Base-by-base conservation (phyloP, 805 yeast genomes). In the Candida dendrica region DNA sequence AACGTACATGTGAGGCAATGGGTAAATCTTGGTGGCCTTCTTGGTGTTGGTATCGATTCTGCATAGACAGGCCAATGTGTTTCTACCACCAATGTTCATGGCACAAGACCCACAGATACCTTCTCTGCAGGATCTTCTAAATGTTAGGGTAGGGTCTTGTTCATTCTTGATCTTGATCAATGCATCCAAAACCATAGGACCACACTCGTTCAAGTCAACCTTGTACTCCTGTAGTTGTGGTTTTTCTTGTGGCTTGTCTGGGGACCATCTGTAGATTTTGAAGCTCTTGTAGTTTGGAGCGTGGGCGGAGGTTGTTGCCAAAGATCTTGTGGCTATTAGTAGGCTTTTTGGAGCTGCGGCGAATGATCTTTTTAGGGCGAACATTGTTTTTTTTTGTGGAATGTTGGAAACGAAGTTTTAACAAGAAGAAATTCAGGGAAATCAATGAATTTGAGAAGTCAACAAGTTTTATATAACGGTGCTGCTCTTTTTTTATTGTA, bases 21-120 rank as follows among this genome's bases (percentile, higher is more conserved):
- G 98, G 65, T 93, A 93, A 56, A 93, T 84, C 71, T 93, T 91
- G 49, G 81, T 69, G 48, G 81, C 84, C 66, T 84, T 84, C 47
- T 78, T 50, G 29, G 72, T 68, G 65, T 90, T 84, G 55, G 79
- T 77, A 64, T 93, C 96, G 59, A 93, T 89, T 66, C 87, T 83
- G 74, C 97, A 89, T 53, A 93, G 71, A 71, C 98, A 93, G 31
- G 98, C 98, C 55, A 93, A 76, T 27, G 98, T 93, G 77, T 93
- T 93, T 65, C 84, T 77, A 54, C 98, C 98, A 51, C 95, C 95
- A 65, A 93, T 93, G 75, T 93, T 93, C 98, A 93, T 93, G 53
- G 98, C 98, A 74, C 98, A 93, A 6, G 98, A 91, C 43, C 98
- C 98, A 74, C 98, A 93, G 53, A 93, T 93, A 58, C 98, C 98